phyloP scores from a whole-genome alignment of 345 rosid genomes.

The Hibiscus mutabilis region DNA sequence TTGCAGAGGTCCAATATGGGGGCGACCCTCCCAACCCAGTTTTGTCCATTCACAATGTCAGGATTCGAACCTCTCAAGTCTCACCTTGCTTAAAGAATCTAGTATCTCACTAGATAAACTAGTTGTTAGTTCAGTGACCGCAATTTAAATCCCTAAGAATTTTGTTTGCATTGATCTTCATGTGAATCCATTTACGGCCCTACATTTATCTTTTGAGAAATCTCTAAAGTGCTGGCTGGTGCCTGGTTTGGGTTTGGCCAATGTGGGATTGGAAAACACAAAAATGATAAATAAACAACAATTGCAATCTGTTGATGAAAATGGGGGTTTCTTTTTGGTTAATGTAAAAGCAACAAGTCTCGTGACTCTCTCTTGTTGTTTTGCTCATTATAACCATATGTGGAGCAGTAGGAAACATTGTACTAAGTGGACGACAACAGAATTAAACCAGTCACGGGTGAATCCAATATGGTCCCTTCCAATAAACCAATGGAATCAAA shows the following conservation, averaged over 20 bases:
- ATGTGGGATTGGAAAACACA: conserved; percentile 5
- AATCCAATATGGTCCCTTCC: conserved; percentile 16
- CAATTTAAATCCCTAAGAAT: not conserved
- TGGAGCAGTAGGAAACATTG: conserved; percentile 14
- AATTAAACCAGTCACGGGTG: conserved; percentile 45
- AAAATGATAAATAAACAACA: not conserved
- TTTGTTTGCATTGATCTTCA: not conserved
- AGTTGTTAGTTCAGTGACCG: too few relatives aligned
- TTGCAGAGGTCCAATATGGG: too few relatives aligned
- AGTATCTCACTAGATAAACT: too few relatives aligned
- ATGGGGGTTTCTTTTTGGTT: not conserved
- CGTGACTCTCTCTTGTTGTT: conserved; percentile 77
- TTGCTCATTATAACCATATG: conserved; percentile 47
- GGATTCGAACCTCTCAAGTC: too few relatives aligned
- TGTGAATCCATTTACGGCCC: not conserved
- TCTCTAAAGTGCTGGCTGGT: not conserved
- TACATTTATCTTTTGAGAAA: too few relatives aligned
- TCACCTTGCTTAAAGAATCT: too few relatives aligned
- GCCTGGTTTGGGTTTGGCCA: not conserved
- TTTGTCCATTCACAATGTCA: too few relatives aligned
- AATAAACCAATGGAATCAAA: not conserved
- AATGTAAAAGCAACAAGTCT: conserved; percentile 29
- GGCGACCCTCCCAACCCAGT: too few relatives aligned
- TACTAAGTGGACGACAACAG: conserved; percentile 27
- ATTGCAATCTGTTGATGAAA: conserved; percentile 9